These are phyloP conservation scores for Penicillium soppii DNA, from an alignment of 495 filamentous ascomycete species.

Conservation along the genomic window DNA sequence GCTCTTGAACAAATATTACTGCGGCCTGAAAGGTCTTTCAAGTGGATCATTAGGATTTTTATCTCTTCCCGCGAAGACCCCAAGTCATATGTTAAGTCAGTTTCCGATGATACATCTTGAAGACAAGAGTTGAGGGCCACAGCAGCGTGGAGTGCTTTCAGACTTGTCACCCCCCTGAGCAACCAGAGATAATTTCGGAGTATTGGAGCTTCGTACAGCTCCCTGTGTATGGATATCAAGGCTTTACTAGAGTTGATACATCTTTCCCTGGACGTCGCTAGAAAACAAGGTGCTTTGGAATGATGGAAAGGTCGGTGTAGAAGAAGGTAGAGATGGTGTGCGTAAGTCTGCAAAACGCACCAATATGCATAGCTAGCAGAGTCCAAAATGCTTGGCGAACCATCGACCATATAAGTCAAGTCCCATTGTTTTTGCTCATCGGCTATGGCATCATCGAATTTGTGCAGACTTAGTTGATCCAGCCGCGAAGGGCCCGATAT, in stretches of 20 bases:
- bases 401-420: constrained; percentile 12
- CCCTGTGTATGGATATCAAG: constrained; percentile 13
- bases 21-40: constrained; percentile 5
- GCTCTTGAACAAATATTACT: constrained; percentile 12
- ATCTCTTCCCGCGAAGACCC: neutral
- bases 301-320: constrained; percentile 18
- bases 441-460: constrained; percentile 11
- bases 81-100: neutral
- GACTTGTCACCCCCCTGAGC: constrained; percentile 14
- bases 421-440: constrained; percentile 20
- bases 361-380: constrained; percentile 18
- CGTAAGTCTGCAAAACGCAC: constrained; percentile 22
- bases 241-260: constrained; percentile 11
- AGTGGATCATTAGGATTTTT: neutral
- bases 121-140: constrained; percentile 21
- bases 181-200: constrained; percentile 18
- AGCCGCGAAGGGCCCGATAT: constrained; percentile 7
- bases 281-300: constrained; percentile 2
- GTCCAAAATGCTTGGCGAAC: constrained; percentile 16
- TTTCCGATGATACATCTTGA: neutral
- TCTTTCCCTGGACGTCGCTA: constrained; percentile 8
- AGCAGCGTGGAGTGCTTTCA: constrained; percentile 18
- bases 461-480: neutral
- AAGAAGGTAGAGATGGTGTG: constrained; percentile 25
- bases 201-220: constrained; percentile 15